phyloP scores from a whole-genome alignment of 805 yeast species.

The Candida multigemmis region DNA sequence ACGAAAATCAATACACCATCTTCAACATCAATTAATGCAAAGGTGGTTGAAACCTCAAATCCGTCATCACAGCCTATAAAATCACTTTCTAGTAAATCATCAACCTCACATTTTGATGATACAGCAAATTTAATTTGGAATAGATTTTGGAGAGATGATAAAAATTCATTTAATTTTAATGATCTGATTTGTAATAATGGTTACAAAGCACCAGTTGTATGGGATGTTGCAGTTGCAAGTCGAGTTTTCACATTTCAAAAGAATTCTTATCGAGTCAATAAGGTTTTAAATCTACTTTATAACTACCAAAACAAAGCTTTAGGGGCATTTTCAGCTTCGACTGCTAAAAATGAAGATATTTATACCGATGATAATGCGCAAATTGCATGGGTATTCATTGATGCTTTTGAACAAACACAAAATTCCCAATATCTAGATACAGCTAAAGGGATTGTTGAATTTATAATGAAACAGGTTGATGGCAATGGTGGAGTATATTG shows the following conservation, averaged over 20 bases:
- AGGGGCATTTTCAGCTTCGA: conserved; percentile 15
- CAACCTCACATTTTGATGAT: too few relatives aligned
- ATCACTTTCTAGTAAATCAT: too few relatives aligned
- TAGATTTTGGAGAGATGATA: conserved; percentile 10
- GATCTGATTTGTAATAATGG: conserved; percentile 9
- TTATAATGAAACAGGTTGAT: conserved; percentile 12
- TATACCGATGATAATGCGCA: conserved; percentile 22
- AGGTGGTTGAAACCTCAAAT: too few relatives aligned
- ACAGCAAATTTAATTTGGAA: conserved; percentile 8
- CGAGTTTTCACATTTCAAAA: conserved; percentile 9
- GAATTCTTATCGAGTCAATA: conserved; percentile 6
- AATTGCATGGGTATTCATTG: conserved; percentile 15
- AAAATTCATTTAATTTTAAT: conserved; percentile 8
- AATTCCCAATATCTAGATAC: conserved; percentile 9
- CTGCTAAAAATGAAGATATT: conserved; percentile 12
- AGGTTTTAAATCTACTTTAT: conserved; percentile 6
- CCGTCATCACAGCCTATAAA: too few relatives aligned
- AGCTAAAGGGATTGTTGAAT: conserved; percentile 9
- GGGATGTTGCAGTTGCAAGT: conserved; percentile 19
- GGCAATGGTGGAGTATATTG: conserved; percentile 17
- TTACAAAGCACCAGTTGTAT: conserved; percentile 11
- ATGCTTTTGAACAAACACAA: conserved; percentile 11
- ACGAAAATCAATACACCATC: too few relatives aligned
- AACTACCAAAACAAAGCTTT: conserved; percentile 9
- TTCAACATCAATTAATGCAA: too few relatives aligned